These are phyloP conservation scores for Dictyostelium capitatum DNA, from an alignment of 78 protist species.

Conservation along the genomic window DNA sequence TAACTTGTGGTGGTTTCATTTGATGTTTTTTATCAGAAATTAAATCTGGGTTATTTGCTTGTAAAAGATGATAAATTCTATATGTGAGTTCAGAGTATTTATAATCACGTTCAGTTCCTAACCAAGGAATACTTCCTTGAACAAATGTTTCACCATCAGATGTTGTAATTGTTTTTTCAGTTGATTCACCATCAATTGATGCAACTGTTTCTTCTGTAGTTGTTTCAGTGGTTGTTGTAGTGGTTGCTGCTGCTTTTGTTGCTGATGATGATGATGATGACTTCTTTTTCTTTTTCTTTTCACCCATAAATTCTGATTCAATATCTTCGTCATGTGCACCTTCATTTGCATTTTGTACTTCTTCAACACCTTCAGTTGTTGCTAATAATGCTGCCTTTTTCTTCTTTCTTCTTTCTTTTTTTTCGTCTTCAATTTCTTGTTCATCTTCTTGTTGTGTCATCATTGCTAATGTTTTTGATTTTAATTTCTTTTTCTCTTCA, in stretches of 20 bases:
- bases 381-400: conserved; percentile 36
- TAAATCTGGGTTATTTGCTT: conserved; percentile 70
- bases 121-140: conserved; percentile 51
- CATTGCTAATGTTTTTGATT: conserved; percentile 35
- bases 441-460: conserved; percentile 34
- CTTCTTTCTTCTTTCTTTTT: conserved; percentile 41
- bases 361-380: background rate
- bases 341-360: background rate
- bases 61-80: conserved; percentile 71
- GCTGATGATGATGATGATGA: conserved; percentile 4
- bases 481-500: conserved; percentile 26
- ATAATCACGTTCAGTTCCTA: conserved; percentile 62
- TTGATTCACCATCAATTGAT: conserved; percentile 29
- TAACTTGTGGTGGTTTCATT: conserved; percentile 93
- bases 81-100: conserved; percentile 75
- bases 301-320: conserved; percentile 23
- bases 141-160: conserved; percentile 4
- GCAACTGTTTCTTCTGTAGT: background rate
- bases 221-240: background rate
- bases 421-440: conserved; percentile 41
- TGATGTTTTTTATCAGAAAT: conserved; percentile 47
- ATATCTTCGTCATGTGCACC: conserved; percentile 27
- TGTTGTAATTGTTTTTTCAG: conserved; percentile 37
- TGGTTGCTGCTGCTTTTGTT: background rate
- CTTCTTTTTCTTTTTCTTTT: conserved; percentile 64